A percentile compares a stretch with the other conserved stretches of the same genome.
phyloP scores from a whole-genome alignment of 129 eudicot genomes.

The Oenanthe sinensis region DNA sequence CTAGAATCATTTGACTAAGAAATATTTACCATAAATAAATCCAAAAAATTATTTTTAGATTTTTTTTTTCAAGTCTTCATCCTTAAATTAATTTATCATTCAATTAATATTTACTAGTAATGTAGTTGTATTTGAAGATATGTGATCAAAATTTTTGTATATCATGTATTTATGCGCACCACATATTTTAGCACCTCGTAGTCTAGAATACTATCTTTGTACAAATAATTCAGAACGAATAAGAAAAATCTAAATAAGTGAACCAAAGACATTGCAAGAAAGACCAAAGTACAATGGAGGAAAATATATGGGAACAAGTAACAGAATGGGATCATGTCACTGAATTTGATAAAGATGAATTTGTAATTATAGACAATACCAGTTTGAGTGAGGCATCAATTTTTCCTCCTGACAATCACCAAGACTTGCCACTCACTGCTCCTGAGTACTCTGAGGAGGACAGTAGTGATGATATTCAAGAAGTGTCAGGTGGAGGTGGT shows the following conservation, averaged over 20 bases:
- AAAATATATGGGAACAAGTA: not conserved
- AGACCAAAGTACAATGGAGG: not conserved
- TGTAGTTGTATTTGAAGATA: no score
- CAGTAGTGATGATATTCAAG: not conserved
- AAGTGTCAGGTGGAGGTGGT: not conserved
- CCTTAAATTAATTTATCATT: no score
- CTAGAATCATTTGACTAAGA: no score
- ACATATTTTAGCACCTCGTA: not conserved
- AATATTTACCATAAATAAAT: no score
- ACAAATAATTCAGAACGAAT: not conserved
- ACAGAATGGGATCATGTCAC: not conserved
- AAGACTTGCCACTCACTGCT: slow-evolving; percentile 20
- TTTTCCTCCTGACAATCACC: slow-evolving; percentile 36
- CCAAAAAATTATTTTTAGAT: no score
- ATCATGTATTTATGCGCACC: not conserved
- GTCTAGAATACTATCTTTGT: not conserved
- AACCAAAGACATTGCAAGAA: not conserved
- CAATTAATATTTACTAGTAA: no score
- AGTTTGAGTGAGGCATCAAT: not conserved
- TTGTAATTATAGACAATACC: slow-evolving; percentile 1
- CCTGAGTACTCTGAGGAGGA: not conserved
- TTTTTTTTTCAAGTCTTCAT: no score
- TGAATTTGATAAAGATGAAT: not conserved
- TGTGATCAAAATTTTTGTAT: not conserved
- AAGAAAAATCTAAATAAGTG: not conserved